Percentiles rank a stretch among this genome's conserved stretches.
These are phyloP conservation scores for Megacollybia marginata DNA, from an alignment of 768 basidiomycete genomes.

Conservation along the genomic window DNA sequence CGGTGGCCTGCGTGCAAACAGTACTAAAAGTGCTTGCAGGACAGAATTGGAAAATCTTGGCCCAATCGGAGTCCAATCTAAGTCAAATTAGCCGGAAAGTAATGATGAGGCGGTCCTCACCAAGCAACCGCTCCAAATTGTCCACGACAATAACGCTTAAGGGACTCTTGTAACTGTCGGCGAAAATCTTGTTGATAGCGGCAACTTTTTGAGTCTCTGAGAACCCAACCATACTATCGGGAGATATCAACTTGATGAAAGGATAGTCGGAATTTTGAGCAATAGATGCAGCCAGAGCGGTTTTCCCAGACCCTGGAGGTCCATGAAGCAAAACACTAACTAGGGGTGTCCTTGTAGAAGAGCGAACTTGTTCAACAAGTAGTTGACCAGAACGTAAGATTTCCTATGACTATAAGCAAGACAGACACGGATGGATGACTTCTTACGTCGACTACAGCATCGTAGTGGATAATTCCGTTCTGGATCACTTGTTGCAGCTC, in stretches of 20 bases:
- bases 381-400: slow-evolving; percentile 80
- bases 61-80: slow-evolving; percentile 96
- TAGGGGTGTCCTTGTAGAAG: slow-evolving; percentile 83
- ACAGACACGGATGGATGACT: not conserved
- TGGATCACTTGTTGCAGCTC: slow-evolving; percentile 90
- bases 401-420: slow-evolving; percentile 44
- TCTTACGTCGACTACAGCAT: slow-evolving; percentile 66
- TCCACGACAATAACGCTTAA: slow-evolving; percentile 95
- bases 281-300: slow-evolving; percentile 89
- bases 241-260: slow-evolving; percentile 95
- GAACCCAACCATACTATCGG: slow-evolving; percentile 95
- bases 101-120: slow-evolving; percentile 32
- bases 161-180: slow-evolving; percentile 96
- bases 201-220: slow-evolving; percentile 89
- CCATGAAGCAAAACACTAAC: slow-evolving; percentile 90
- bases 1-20: slow-evolving; percentile 85
- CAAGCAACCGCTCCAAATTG: slow-evolving; percentile 86
- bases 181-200: slow-evolving; percentile 87
- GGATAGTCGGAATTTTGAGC: slow-evolving; percentile 92
- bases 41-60: slow-evolving; percentile 95
- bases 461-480: slow-evolving; percentile 93
- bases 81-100: not conserved
- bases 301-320: slow-evolving; percentile 87
- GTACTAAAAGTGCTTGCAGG: slow-evolving; percentile 81
- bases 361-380: slow-evolving; percentile 90